Evolutionary conservation across 768 basidiomycete species (phyloP), one percentile per base, ranked within the genome.

Genomic region (Trametes punicea): DNA sequence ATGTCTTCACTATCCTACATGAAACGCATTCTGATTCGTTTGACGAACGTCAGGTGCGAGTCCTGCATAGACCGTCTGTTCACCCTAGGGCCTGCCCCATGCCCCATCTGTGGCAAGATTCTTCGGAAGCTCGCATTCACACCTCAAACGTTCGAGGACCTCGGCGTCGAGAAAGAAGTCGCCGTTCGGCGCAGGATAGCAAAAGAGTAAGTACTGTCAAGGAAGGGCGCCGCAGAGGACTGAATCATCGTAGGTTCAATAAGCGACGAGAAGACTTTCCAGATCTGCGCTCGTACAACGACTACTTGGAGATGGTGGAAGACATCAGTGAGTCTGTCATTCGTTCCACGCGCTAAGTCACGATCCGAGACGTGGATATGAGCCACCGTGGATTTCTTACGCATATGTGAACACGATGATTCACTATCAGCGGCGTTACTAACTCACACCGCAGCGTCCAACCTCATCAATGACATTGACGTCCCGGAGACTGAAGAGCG

Each of bases 41-140:
- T 18, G 40, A 20, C 4, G 27, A 13, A 11, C 4, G 20, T 13
- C 41, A 96, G 94, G 92, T 98, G 97, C 74, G 96, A 98, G 75
- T 93, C 92, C 1, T 99, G 97, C 70, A 97, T 99, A 65, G 97
- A 98, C 71, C 84, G 95, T 7, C 71, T 98, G 36, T 99, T 96
- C 72, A 96, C 94, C 1, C 81, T 98, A 4, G 95, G 96, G 2
- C 95, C 97, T 2, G 94, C 93, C 2, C 93, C 93, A 3, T 98
- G 97, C 77, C 97, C 97, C 16, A 85, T 93, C 54, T 99, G 97
- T 71, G 83, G 81, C 50, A 90, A 86, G 65, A 82, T 89, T 16
- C 78, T 98, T 47, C 76, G 97, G 18, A 98, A 98, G 68, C 80
- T 93, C 23, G 91, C 92, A n/a, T 99, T 98, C 67, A 89, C 85